Conservation (phyloP, 2,329 filamentous ascomycete species). For the Cladosporium sp. region DNA sequence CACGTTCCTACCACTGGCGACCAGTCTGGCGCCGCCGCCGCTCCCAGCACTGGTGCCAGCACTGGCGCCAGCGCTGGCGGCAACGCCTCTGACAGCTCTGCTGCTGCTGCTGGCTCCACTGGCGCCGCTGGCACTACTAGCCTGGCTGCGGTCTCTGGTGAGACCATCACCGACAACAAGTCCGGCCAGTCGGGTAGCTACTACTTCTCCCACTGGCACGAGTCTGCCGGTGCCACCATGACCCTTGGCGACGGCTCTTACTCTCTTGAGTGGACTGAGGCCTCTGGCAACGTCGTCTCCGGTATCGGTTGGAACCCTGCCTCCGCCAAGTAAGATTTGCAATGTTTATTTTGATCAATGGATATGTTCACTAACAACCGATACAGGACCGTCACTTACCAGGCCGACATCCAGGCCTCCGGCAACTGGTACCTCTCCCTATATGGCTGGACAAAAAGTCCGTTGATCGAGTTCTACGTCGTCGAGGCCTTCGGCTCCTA, state of each 20-base stretch:
- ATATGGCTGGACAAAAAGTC: conserved; percentile 57
- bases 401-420: conserved; percentile 47
- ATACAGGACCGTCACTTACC: conserved; percentile 49
- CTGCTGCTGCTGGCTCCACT: neutral
- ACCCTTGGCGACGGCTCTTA: conserved; percentile 55
- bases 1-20: conserved; percentile 2
- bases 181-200: conserved; percentile 50
- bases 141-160: conserved; percentile 7
- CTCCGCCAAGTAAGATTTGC: conserved; percentile 46
- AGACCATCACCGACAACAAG: conserved; percentile 10
- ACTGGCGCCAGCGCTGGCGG: neutral
- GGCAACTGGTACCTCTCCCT: conserved; percentile 57
- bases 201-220: conserved; percentile 64
- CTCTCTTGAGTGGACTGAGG: conserved; percentile 48
- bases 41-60: neutral
- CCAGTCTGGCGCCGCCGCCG: neutral
- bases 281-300: conserved; percentile 56
- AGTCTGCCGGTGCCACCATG: conserved; percentile 55
- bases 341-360: conserved; percentile 36
- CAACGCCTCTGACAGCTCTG: conserved; percentile 4
- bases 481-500: conserved; percentile 55
- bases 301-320: conserved; percentile 63
- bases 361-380: conserved; percentile 54
- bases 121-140: neutral
- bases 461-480: conserved; percentile 60